Percentiles rank a stretch among this genome's conserved stretches.
Conservation (phyloP, 129 eudicot genomes). For the Arctium lappa region DNA sequence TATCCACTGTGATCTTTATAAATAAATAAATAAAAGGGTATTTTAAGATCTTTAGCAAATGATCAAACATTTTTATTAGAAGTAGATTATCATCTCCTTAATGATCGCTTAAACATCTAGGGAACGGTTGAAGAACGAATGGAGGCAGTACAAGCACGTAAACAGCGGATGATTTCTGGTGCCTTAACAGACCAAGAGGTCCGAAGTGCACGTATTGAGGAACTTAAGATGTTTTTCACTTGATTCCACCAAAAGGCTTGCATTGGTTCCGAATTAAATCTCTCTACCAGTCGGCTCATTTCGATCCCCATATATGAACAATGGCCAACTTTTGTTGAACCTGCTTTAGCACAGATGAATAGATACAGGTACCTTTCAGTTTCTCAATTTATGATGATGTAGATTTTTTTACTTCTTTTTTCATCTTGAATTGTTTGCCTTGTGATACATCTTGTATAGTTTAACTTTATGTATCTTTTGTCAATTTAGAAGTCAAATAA, state of each 20-base stretch:
- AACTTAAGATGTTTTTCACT: slow-evolving; percentile 94
- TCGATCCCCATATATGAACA: neutral
- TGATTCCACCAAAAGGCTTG: slow-evolving; percentile 23
- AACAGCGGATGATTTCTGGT: slow-evolving; percentile 92
- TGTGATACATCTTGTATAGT: neutral
- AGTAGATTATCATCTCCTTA: neutral
- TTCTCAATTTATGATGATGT: neutral
- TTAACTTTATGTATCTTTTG: neutral
- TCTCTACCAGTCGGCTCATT: neutral
- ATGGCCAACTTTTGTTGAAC: neutral
- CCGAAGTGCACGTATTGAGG: slow-evolving; percentile 83
- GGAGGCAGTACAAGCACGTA: slow-evolving; percentile 98
- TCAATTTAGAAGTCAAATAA: neutral
- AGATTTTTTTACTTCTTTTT: neutral
- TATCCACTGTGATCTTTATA: neutral
- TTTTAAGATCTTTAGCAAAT: neutral
- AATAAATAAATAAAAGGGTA: neutral
- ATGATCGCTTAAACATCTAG: slow-evolving; percentile 30
- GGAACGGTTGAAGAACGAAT: slow-evolving; percentile 95
- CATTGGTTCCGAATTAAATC: neutral
- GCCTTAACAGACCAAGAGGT: slow-evolving; percentile 98
- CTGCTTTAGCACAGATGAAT: neutral
- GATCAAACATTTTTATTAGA: neutral
- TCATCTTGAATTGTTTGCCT: neutral
- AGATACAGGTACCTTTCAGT: neutral